A percentile compares a stretch with the other conserved stretches of the same genome.
Evolutionary conservation across 306 rosid species (phyloP).

Genomic region (Lathyrus tuberosus): DNA sequence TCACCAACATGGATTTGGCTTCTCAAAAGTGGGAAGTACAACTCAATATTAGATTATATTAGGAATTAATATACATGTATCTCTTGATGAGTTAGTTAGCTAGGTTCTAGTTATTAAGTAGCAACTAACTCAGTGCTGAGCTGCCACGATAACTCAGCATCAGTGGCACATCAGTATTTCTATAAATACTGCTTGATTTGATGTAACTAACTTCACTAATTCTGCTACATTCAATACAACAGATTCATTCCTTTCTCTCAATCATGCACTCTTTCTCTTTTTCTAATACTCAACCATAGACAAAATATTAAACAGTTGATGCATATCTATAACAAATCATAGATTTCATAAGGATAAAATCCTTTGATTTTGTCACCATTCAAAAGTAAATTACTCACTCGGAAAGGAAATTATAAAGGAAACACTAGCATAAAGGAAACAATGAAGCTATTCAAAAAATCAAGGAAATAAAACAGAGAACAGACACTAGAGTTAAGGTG

Average conservation of each 20-base stretch:
- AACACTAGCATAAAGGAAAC: not conserved
- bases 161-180: too few species aligned
- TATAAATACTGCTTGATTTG: too few species aligned
- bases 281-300: not conserved
- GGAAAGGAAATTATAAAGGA: too few species aligned
- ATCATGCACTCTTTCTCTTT: too few species aligned
- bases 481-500: not conserved
- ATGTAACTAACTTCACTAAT: too few species aligned
- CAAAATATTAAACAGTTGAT: not conserved
- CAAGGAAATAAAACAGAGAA: not conserved
- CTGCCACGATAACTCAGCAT: too few species aligned
- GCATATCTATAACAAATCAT: not conserved
- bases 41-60: not conserved
- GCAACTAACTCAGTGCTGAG: too few species aligned
- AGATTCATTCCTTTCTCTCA: too few species aligned
- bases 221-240: too few species aligned
- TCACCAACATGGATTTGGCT: not conserved
- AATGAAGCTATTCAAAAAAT: not conserved
- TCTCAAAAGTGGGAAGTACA: conserved; percentile 4
- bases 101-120: too few species aligned
- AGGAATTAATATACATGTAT: too few species aligned
- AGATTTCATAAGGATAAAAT: not conserved
- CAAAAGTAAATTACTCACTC: not conserved
- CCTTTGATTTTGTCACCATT: not conserved
- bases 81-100: too few species aligned